These are phyloP conservation scores for Saccharomyces mikatae DNA, from an alignment of 805 yeast species.

Conservation along the genomic window DNA sequence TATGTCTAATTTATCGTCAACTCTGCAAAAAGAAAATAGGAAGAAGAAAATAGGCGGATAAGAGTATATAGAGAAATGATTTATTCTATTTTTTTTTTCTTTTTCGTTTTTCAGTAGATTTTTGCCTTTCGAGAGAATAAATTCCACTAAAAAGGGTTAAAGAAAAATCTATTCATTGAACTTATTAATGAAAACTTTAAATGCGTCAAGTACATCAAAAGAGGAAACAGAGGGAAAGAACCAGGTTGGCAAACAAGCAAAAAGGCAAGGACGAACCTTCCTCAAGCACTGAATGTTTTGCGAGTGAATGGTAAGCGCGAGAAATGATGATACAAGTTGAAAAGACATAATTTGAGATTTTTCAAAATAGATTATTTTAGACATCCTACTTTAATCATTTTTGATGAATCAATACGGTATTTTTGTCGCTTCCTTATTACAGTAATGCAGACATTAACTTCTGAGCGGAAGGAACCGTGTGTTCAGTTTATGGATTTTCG, in stretches of 20 bases:
- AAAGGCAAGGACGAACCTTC: not conserved
- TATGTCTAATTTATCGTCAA: not conserved
- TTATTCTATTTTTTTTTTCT: not conserved
- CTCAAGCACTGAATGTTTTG: not conserved
- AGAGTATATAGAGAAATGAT: not conserved
- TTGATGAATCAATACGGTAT: not conserved
- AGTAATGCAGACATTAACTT: not conserved
- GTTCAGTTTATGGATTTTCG: not conserved
- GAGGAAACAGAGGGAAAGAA: not conserved
- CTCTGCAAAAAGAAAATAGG: not conserved
- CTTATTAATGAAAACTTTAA: not conserved
- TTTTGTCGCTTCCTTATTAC: not conserved
- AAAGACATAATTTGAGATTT: not conserved
- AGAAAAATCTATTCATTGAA: not conserved
- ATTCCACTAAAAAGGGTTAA: not conserved
- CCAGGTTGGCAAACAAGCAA: not conserved
- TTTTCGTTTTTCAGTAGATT: not conserved
- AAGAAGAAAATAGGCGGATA: not conserved
- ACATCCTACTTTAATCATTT: not conserved
- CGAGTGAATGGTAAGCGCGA: not conserved
- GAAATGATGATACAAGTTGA: not conserved
- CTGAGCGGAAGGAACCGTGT: not conserved
- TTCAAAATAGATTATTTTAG: not conserved
- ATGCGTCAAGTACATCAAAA: not conserved
- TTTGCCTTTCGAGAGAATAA: not conserved